These are phyloP conservation scores for Trichoderma breve DNA, from an alignment of 2,329 filamentous ascomycete genomes.

Conservation along the genomic window DNA sequence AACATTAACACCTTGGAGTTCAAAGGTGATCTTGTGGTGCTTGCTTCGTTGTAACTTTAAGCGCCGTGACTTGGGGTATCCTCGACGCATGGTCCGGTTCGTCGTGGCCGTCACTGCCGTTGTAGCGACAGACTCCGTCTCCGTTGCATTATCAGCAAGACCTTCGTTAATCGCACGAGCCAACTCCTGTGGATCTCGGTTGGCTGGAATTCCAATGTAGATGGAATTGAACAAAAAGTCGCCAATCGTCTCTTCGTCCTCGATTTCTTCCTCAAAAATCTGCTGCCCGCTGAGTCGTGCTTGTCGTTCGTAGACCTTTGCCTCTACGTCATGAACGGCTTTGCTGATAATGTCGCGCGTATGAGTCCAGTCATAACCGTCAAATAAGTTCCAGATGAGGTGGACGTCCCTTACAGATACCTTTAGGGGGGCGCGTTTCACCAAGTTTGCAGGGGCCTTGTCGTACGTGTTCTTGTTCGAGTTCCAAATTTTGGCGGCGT, in stretches of 20 bases:
- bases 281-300: slow-evolving; percentile 56
- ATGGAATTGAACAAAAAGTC: slow-evolving; percentile 99
- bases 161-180: slow-evolving; percentile 82
- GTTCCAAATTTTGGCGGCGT: slow-evolving; percentile 76
- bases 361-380: slow-evolving; percentile 93
- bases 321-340: slow-evolving; percentile 84
- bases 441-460: slow-evolving; percentile 57
- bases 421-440: slow-evolving; percentile 68
- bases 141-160: slow-evolving; percentile 80
- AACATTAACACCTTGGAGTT: slow-evolving; percentile 78
- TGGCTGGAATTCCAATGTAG: slow-evolving; percentile 88
- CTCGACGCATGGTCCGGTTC: slow-evolving; percentile 45
- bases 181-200: slow-evolving; percentile 79
- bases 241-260: slow-evolving; percentile 83
- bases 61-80: slow-evolving; percentile 51
- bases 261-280: slow-evolving; percentile 65
- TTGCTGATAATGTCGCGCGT: slow-evolving; percentile 85
- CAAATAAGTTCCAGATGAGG: slow-evolving; percentile 95
- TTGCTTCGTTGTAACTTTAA: slow-evolving; percentile 81
- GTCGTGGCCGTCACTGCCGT: slow-evolving; percentile 64
- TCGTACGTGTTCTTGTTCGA: slow-evolving; percentile 74
- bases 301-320: slow-evolving; percentile 73
- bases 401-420: slow-evolving; percentile 83
- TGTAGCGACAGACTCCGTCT: slow-evolving; percentile 85
- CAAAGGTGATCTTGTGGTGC: slow-evolving; percentile 92